Conservation (phyloP, 805 yeast genomes). For the Kurtzmaniella cleridarum region DNA sequence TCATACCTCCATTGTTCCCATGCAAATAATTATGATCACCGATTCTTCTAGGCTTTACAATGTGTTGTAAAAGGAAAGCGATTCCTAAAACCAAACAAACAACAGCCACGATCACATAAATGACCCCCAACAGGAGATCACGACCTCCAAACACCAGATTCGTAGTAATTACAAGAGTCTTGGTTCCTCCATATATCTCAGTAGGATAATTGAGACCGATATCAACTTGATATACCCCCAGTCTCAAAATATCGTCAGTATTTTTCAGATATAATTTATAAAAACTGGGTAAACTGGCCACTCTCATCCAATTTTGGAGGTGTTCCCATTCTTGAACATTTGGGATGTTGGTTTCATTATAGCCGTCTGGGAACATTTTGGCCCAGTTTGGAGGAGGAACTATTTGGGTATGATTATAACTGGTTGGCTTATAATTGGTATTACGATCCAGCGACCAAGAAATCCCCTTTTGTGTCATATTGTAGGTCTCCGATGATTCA, state of each 20-base stretch:
- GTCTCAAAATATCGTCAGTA: constrained; percentile 45
- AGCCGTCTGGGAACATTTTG: constrained; percentile 75
- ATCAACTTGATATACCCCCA: constrained; percentile 67
- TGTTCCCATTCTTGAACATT: constrained; percentile 73
- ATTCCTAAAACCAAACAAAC: constrained; percentile 66
- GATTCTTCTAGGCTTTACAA: constrained; percentile 76
- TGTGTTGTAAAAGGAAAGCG: constrained; percentile 72
- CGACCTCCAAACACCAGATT: constrained; percentile 84
- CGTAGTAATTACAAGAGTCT: constrained; percentile 75
- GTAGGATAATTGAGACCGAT: constrained; percentile 81
- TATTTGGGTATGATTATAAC: constrained; percentile 60
- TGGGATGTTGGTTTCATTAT: constrained; percentile 76
- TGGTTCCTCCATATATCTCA: constrained; percentile 79
- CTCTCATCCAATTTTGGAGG: constrained; percentile 96
- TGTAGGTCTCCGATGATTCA: constrained; percentile 37
- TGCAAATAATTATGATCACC: constrained; percentile 70
- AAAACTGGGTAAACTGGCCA: constrained; percentile 89
- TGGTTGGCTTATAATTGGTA: constrained; percentile 62
- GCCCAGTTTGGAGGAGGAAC: constrained; percentile 96
- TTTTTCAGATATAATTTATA: constrained; percentile 78
- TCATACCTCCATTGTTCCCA: constrained; percentile 11
- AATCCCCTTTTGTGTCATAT: constrained; percentile 52
- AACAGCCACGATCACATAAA: constrained; percentile 81
- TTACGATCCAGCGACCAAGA: constrained; percentile 81
- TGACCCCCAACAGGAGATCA: constrained; percentile 76